phyloP scores from a whole-genome alignment of 2,329 filamentous ascomycete species.

The Colletotrichum eremochloae region DNA sequence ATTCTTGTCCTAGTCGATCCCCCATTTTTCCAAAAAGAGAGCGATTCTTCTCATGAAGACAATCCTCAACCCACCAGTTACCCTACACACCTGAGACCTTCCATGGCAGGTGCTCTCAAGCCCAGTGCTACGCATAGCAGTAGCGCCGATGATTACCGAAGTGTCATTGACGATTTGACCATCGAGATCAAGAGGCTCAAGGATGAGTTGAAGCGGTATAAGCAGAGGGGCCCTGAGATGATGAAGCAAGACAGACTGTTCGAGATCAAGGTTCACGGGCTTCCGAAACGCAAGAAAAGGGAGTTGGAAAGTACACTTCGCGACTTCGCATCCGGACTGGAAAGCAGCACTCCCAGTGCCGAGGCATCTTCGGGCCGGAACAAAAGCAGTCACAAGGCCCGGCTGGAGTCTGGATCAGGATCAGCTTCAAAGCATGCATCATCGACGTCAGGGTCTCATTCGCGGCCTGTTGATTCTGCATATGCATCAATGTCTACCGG shows the following conservation, averaged over 20 bases:
- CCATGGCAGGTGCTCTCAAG: slow-evolving; percentile 46
- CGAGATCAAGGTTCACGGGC: slow-evolving; percentile 82
- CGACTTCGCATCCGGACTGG: slow-evolving; percentile 70
- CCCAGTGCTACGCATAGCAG: slow-evolving; percentile 62
- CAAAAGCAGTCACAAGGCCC: slow-evolving; percentile 57
- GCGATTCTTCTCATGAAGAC: slow-evolving; percentile 65
- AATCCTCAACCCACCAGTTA: slow-evolving; percentile 41
- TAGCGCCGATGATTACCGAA: slow-evolving; percentile 80
- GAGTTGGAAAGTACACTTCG: slow-evolving; percentile 81
- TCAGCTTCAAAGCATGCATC: slow-evolving; percentile 66
- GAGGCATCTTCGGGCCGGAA: slow-evolving; percentile 61
- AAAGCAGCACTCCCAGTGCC: slow-evolving; percentile 56
- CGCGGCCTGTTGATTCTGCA: slow-evolving; percentile 70
- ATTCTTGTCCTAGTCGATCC: slow-evolving; percentile 58
- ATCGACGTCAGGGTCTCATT: slow-evolving; percentile 66
- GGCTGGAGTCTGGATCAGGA: slow-evolving; percentile 57
- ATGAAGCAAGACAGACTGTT: slow-evolving; percentile 83
- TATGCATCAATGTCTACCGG: slow-evolving; percentile 76
- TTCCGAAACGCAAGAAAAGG: slow-evolving; percentile 79
- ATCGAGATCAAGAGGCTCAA: slow-evolving; percentile 85
- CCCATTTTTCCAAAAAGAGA: slow-evolving; percentile 68
- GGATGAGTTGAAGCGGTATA: slow-evolving; percentile 78
- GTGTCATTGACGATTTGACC: slow-evolving; percentile 89
- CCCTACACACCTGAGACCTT: slow-evolving; percentile 45
- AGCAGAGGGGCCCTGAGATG: slow-evolving; percentile 74